Base-by-base conservation (phyloP, 306 rosid genomes). In the Dryas octopetala region DNA sequence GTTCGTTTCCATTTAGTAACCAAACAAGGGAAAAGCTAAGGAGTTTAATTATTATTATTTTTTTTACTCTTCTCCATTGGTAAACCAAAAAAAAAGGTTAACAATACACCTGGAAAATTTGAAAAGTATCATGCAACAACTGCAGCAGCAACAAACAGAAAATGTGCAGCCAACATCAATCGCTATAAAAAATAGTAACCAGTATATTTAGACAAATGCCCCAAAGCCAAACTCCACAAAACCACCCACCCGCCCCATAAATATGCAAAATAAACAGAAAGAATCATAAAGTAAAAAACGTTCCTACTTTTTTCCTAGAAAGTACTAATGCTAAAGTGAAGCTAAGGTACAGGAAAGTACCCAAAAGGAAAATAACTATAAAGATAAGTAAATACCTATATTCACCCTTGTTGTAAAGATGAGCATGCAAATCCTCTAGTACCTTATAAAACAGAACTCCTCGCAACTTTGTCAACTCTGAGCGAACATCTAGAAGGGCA, bases 401-500 rank as follows among this genome's bases (percentile, higher is more conserved):
- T 84, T 92, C 97, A 77, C 99, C 99, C 85, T 90, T 92, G 86
- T 92, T 92, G 85, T 92, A 96, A 58, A 96, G 89, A 85, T 96
- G 98, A 38, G 92, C 90, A 80, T 92, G 97, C 86, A 96, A 88
- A 78, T 96, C 98, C 89, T 96, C 99, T 82, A 96, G 83, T 81
- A 96, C 80, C 85, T 86, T 90, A 85, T 85, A 89, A 81, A 96
- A 96, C 62, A 96, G 87, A 76, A 90, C 91, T 80, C 98, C 99
- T 16, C 97, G 84, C 73, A 96, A 78, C 86, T 96, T 96, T 5
- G 98, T 84, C 86, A 96, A 83, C 83, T 96, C 99, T 11, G 98
- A 88, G 71, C 99, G 93, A 66, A 96, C 98, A 86, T 96, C 99
- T 89, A 90, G 99, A 85, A 96, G 97, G 9, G 98, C 98, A 71